Base-by-base conservation (phyloP, 768 basidiomycete genomes). In the Leucosporidium scottii region DNA sequence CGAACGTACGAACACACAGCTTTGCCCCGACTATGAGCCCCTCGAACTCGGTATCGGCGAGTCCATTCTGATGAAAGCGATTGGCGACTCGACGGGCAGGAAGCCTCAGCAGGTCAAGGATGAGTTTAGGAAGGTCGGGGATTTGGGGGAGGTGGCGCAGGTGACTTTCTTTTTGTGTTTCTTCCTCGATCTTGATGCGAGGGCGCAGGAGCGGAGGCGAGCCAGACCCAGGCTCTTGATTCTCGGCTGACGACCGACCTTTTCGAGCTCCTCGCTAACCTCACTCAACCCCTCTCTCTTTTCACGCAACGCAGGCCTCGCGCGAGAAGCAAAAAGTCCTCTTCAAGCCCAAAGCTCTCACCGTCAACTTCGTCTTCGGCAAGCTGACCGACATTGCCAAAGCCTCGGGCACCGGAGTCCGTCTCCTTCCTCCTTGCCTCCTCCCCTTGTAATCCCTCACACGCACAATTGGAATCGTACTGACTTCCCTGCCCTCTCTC, bases 1-100 rank as follows among this genome's bases (percentile, higher is more conserved):
- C 49, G 63, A 70, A 34, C 59, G 55, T 63, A 12, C 30, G 17
- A n/a, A 17, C 47, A 23, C 56, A 8, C 76, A 97, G 93, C 78
- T 98, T 65, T 87, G 91, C 73, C 93, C 96, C 21, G 96, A 98
- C 77, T 98, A 98, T 78, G 82, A 90, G 66, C 93, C 94, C 34
- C 82, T 97, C 61, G 94, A 99, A 77, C 84, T 99, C 2, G 96
- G 96, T 39, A 93, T 98, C 66, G 96, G 94, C 23, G 96, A 99
- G 78, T 90, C 88, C 72, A 80, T 98, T 25, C 83, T 99, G 48
- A 84, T 96, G 76, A 98, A 97, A 76, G 93, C 96, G 21, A 98
- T 99, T 68, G 88, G 85, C 50, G 90, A 96, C 77, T 91, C 91
- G 5, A 94, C 93, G 0, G 96, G 94, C n/a, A 84, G 96, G 65